phyloP scores from a whole-genome alignment of 1,284 basidiomycete species.

The Melampsora medusae region DNA sequence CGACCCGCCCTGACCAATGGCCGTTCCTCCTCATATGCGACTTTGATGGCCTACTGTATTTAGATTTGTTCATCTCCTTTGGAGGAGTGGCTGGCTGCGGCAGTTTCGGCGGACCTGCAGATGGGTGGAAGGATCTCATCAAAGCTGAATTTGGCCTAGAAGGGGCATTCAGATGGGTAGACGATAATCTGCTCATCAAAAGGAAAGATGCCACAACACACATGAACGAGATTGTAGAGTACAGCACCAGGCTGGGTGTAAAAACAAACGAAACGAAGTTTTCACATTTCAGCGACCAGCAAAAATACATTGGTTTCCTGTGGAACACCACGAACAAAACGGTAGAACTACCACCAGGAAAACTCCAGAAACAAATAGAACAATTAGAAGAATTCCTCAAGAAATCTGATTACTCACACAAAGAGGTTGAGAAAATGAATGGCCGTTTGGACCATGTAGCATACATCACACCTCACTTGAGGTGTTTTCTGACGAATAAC shows the following conservation, averaged over 20 bases:
- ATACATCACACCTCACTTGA: not conserved
- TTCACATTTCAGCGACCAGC: not conserved
- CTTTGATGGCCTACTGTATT: not conserved
- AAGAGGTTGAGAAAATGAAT: not conserved
- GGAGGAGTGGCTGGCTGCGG: conserved; percentile 10
- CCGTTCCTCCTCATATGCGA: not conserved
- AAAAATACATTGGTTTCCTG: conserved; percentile 11
- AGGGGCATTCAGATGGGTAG: not conserved
- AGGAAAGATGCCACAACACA: not conserved
- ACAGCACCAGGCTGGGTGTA: not conserved
- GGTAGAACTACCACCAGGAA: not conserved
- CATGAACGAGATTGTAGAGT: not conserved
- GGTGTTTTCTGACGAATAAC: not conserved
- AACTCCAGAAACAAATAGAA: not conserved
- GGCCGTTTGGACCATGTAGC: not conserved
- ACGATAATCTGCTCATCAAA: conserved; percentile 2
- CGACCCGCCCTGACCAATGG: not conserved
- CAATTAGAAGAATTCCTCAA: conserved; percentile 1
- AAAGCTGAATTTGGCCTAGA: not conserved
- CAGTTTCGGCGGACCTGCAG: not conserved
- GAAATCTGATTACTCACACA: not conserved
- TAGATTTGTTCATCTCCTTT: not conserved
- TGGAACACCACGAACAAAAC: not conserved
- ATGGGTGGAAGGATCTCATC: conserved; percentile 9
- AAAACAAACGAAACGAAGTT: not conserved